Percentiles rank a stretch among this genome's conserved stretches.
Evolutionary conservation across 768 basidiomycete species (phyloP).

Genomic region (Chlorophyllum brunneum): DNA sequence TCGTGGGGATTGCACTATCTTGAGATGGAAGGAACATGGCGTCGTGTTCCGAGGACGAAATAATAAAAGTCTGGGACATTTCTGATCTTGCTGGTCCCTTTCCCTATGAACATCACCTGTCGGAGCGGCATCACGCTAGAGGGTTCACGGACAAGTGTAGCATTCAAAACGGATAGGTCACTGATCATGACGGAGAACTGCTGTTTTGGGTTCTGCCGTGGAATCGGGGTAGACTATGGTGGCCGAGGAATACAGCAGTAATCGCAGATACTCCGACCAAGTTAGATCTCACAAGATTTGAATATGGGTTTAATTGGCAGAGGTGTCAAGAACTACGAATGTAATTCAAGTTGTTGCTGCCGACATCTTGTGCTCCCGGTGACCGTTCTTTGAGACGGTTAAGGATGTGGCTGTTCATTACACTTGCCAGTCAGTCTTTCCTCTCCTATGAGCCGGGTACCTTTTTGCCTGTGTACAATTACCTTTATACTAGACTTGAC

Average conservation of each 20-base stretch:
- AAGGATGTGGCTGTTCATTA: too few relatives aligned
- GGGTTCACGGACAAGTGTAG: conserved; percentile 4
- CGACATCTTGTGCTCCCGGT: too few relatives aligned
- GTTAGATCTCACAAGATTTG: conserved; percentile 13
- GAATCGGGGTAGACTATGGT: conserved; percentile 19
- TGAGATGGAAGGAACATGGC: conserved; percentile 29
- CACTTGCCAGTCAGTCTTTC: too few relatives aligned
- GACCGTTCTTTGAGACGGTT: too few relatives aligned
- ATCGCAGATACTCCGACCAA: conserved; percentile 17
- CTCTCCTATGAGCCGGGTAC: too few relatives aligned
- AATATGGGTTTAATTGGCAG: conserved; percentile 13
- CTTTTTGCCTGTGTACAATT: too few relatives aligned
- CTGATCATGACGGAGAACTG: conserved; percentile 8
- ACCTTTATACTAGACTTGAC: too few relatives aligned
- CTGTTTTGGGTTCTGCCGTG: conserved; percentile 22
- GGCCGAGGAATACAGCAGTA: conserved; percentile 19
- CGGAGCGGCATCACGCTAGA: neutral
- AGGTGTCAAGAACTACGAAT: too few relatives aligned
- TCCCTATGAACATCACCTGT: neutral
- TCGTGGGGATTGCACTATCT: conserved; percentile 6
- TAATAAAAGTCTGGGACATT: conserved; percentile 31
- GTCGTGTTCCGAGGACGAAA: conserved; percentile 33
- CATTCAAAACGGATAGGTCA: conserved; percentile 14
- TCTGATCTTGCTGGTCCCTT: neutral
- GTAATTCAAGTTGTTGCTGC: too few relatives aligned